Conservation (phyloP, 768 basidiomycete species). For the Macrocybe gigantea region DNA sequence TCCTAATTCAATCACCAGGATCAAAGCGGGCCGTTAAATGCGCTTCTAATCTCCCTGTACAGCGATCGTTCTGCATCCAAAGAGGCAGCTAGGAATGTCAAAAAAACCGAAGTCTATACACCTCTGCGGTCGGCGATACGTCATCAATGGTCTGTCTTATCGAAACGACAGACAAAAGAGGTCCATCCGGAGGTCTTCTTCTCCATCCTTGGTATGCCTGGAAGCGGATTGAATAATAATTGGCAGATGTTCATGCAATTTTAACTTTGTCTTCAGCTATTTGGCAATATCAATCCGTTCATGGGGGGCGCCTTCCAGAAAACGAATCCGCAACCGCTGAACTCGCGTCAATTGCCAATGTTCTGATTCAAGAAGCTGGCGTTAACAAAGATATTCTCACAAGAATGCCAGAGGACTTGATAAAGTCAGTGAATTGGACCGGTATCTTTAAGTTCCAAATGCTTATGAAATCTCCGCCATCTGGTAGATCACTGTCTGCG, state of each 20-base stretch:
- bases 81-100: slow-evolving; percentile 54
- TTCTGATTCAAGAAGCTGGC: slow-evolving; percentile 51
- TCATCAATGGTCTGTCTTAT: slow-evolving; percentile 64
- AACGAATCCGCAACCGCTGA: slow-evolving; percentile 41
- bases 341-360: slow-evolving; percentile 59
- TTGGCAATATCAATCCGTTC: slow-evolving; percentile 73
- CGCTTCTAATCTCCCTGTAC: slow-evolving; percentile 8
- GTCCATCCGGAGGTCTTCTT: slow-evolving; percentile 74
- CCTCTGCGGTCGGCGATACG: slow-evolving; percentile 57
- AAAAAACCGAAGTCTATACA: slow-evolving; percentile 57
- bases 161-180: slow-evolving; percentile 74
- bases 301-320: slow-evolving; percentile 53
- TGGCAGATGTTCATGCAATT: neutral
- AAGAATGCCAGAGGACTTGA: slow-evolving; percentile 48
- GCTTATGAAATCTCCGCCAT: neutral
- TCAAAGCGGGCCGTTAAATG: slow-evolving; percentile 6
- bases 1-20: slow-evolving; percentile 3
- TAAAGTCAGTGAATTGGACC: slow-evolving; percentile 46
- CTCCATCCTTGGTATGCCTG: slow-evolving; percentile 56
- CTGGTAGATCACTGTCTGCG: slow-evolving; percentile 52
- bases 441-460: slow-evolving; percentile 1
- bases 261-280: slow-evolving; percentile 42
- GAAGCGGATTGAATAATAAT: neutral
- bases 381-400: slow-evolving; percentile 66
- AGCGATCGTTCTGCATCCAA: slow-evolving; percentile 63